These are phyloP conservation scores for Venturia aucupariae DNA, from an alignment of 2,329 filamentous ascomycete genomes.

Conservation along the genomic window DNA sequence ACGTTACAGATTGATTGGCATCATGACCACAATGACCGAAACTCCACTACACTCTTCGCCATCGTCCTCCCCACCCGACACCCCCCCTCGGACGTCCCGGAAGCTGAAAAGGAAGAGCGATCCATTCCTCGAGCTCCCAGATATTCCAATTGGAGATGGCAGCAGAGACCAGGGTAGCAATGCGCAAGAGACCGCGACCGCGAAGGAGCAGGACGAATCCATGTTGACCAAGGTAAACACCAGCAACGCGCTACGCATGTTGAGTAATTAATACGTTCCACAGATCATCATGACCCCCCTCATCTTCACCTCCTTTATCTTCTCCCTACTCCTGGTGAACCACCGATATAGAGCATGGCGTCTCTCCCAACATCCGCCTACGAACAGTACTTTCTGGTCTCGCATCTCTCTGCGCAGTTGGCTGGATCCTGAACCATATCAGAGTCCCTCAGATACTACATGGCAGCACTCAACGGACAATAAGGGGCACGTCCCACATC, in stretches of 20 bases:
- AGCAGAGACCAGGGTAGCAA: not conserved
- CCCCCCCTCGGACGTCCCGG: not conserved
- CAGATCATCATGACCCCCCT: conserved; percentile 51
- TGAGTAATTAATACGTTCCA: conserved; percentile 6
- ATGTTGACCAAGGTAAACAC: not conserved
- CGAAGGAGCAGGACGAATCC: not conserved
- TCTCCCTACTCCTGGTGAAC: conserved; percentile 57
- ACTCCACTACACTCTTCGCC: not conserved
- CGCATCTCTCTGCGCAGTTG: conserved; percentile 26
- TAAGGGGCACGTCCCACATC: conserved; percentile 17
- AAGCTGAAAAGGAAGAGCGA: conserved; percentile 15
- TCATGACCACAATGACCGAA: not conserved
- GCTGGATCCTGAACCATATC: conserved; percentile 36
- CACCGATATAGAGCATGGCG: conserved; percentile 44
- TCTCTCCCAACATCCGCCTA: conserved; percentile 24
- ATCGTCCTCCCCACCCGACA: not conserved
- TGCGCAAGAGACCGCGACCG: not conserved
- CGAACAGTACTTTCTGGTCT: conserved; percentile 27
- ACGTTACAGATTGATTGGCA: not conserved
- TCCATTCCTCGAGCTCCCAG: conserved; percentile 13
- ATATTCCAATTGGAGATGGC: not conserved
- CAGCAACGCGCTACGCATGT: not conserved
- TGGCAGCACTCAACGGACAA: conserved; percentile 19
- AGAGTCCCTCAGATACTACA: conserved; percentile 25
- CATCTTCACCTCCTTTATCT: conserved; percentile 53